These are phyloP conservation scores for Colletotrichum costaricense DNA, from an alignment of 2,329 filamentous ascomycete genomes.

Conservation along the genomic window DNA sequence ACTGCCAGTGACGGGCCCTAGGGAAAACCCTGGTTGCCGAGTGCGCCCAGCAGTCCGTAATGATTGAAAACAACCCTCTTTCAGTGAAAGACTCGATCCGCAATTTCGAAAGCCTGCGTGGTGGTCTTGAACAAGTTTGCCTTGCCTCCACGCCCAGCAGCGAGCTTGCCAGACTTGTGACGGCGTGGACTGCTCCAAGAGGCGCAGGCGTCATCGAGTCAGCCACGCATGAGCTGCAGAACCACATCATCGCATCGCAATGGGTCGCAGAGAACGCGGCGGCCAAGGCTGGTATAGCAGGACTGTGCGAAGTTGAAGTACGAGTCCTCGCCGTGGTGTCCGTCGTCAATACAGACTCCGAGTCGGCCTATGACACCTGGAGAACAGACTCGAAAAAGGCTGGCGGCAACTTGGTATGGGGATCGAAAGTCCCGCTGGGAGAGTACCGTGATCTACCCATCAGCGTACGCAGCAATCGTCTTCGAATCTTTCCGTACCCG, in stretches of 20 bases:
- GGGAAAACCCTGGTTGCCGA: constrained; percentile 30
- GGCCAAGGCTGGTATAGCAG: constrained; percentile 25
- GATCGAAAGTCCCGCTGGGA: constrained; percentile 25
- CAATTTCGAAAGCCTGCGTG: constrained; percentile 30
- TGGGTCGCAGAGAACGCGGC: constrained; percentile 37
- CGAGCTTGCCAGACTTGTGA: constrained; percentile 12
- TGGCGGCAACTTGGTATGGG: constrained; percentile 29
- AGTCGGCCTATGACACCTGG: constrained; percentile 21
- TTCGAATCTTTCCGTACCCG: constrained; percentile 39
- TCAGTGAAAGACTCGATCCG: constrained; percentile 16
- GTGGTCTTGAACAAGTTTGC: neutral
- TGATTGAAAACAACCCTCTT: constrained; percentile 39
- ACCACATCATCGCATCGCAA: constrained; percentile 39
- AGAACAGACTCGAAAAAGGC: neutral
- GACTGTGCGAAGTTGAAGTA: constrained; percentile 34
- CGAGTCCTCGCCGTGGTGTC: constrained; percentile 24
- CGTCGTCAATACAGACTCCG: constrained; percentile 32
- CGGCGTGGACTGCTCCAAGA: neutral
- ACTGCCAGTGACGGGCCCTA: constrained; percentile 8
- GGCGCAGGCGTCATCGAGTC: neutral
- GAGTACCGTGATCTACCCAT: constrained; percentile 38
- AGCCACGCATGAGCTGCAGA: constrained; percentile 34
- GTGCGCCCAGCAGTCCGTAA: constrained; percentile 40
- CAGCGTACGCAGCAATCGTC: constrained; percentile 35
- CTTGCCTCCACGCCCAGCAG: constrained; percentile 8